These are phyloP conservation scores for Pythium folliculosum DNA, from an alignment of 352 stramenopile genomes.

Conservation along the genomic window DNA sequence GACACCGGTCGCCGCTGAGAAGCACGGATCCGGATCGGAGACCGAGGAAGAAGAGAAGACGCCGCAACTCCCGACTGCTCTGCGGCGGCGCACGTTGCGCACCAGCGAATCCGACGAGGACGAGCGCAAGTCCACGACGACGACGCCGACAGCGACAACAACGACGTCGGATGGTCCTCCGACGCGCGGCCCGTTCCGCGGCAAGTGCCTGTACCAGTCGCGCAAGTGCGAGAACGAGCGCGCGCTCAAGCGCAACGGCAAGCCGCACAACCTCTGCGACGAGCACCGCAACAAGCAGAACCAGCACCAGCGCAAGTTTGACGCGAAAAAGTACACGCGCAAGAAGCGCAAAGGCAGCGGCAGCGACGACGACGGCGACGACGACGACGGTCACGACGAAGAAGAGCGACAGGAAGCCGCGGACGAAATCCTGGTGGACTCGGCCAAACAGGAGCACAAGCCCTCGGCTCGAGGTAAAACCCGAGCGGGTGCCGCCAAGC, in stretches of 20 bases:
- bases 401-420: neutral
- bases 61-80: too few species aligned
- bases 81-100: neutral
- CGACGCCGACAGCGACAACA: neutral
- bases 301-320: conserved; percentile 82
- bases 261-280: conserved; percentile 78
- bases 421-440: neutral
- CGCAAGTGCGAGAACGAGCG: conserved; percentile 83
- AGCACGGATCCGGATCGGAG: neutral
- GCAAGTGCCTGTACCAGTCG: conserved; percentile 77
- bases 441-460: neutral
- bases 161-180: neutral
- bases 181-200: conserved; percentile 38
- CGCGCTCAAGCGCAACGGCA: conserved; percentile 76
- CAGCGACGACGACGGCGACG: neutral
- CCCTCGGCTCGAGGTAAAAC: neutral
- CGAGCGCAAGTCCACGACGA: neutral
- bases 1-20: neutral
- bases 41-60: conserved; percentile 4
- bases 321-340: conserved; percentile 77
- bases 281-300: conserved; percentile 80
- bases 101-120: neutral
- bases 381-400: neutral
- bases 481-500: neutral
- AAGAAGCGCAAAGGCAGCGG: conserved; percentile 36